These are phyloP conservation scores for Lactifluus volemus DNA, from an alignment of 768 basidiomycete genomes.

Conservation along the genomic window DNA sequence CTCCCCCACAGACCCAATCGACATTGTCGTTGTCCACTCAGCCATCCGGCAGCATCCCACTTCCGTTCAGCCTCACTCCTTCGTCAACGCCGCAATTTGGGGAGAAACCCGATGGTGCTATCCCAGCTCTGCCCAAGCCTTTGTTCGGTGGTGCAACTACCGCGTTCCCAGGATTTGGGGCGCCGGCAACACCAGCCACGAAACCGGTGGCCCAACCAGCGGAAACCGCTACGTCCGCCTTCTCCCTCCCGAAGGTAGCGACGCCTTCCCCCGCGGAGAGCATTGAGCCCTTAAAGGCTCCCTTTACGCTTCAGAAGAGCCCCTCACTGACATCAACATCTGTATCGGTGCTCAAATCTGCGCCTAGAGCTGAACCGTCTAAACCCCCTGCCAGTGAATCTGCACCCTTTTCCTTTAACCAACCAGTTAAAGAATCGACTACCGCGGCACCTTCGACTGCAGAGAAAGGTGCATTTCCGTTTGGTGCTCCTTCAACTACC, in stretches of 20 bases:
- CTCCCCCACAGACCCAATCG: not conserved
- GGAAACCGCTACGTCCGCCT: constrained; percentile 2
- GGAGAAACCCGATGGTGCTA: constrained; percentile 2
- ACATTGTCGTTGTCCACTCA: not conserved
- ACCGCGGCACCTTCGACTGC: not conserved
- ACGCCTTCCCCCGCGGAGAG: not conserved
- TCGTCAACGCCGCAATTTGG: not conserved
- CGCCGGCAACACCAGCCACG: not conserved
- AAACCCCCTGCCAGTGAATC: constrained; percentile 1
- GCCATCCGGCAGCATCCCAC: not conserved
- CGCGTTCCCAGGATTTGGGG: constrained; percentile 13
- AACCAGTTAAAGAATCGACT: not conserved
- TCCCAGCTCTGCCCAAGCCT: not conserved
- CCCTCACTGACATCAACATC: not conserved
- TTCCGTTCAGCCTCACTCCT: constrained; percentile 13
- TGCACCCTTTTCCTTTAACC: not conserved
- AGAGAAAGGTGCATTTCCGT: constrained; percentile 17
- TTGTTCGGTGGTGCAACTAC: constrained; percentile 5
- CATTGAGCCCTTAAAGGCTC: constrained; percentile 12
- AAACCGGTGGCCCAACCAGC: not conserved
- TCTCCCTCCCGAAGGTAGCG: constrained; percentile 1
- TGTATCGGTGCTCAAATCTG: not conserved
- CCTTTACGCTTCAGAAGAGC: not conserved
- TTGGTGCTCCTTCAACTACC: constrained; percentile 18
- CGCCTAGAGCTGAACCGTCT: not conserved